Percentiles rank a stretch among this genome's conserved stretches.
Conservation (phyloP, 73 alveolate species). For the Paramecium caudatum region DNA sequence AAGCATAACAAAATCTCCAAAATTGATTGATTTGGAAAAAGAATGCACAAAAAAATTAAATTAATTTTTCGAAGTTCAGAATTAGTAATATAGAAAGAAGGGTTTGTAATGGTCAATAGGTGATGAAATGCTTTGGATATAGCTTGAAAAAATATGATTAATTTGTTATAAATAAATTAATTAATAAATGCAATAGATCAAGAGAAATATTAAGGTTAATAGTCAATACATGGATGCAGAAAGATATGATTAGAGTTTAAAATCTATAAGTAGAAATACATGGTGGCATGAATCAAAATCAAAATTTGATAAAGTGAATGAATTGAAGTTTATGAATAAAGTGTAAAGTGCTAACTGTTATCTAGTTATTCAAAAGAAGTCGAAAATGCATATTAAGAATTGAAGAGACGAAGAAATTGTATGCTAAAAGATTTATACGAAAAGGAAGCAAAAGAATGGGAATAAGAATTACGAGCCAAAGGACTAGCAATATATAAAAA, state of each 20-base stretch:
- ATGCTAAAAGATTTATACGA: slow-evolving; percentile 66
- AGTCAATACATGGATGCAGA: slow-evolving; percentile 30
- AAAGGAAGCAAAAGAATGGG: slow-evolving; percentile 69
- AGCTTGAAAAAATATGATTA: slow-evolving; percentile 50
- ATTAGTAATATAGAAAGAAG: not conserved
- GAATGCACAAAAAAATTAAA: not conserved
- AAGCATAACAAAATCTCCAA: not conserved
- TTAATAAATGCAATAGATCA: slow-evolving; percentile 37
- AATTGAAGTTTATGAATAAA: slow-evolving; percentile 50
- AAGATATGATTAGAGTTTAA: slow-evolving; percentile 53
- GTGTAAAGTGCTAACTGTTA: slow-evolving; percentile 35
- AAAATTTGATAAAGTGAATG: slow-evolving; percentile 68
- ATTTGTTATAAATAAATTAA: not conserved
- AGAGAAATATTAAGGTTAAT: slow-evolving; percentile 47
- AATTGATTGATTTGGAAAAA: slow-evolving; percentile 14
- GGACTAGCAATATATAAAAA: slow-evolving; percentile 65
- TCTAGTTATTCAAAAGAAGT: slow-evolving; percentile 65
- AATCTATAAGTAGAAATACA: slow-evolving; percentile 56
- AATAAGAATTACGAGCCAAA: slow-evolving; percentile 35
- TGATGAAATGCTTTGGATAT: slow-evolving; percentile 10
- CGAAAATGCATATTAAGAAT: slow-evolving; percentile 49
- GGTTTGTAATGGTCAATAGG: slow-evolving; percentile 51
- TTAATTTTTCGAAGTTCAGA: not conserved
- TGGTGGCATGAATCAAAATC: slow-evolving; percentile 74
- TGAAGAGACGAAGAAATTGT: slow-evolving; percentile 56